Evolutionary conservation across 2,329 filamentous ascomycete genomes (phyloP), one percentile per base, ranked within the genome.

Genomic region (Penicillium vulpinum): DNA sequence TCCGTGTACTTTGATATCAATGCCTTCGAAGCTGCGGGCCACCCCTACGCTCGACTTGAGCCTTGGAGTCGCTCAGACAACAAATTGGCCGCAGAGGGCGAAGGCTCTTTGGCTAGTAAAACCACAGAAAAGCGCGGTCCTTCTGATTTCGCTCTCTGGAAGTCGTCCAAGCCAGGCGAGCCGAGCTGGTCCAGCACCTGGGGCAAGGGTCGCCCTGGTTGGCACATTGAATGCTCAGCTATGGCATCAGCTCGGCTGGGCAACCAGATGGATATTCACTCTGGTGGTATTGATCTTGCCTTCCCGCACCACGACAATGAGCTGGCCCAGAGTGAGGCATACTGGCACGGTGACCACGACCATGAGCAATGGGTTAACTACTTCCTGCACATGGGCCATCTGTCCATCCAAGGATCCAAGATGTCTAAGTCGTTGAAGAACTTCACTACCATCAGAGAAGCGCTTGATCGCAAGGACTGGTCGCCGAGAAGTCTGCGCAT

Each of bases 381-480:
- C 77, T 97, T 97, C 77, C 72, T 97, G 16, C 93, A 97, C 71
- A 97, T 95, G 88, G 93, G 93, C 0, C 93, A 97, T 72, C 77
- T 97, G 46, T 89, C 87, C 6, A 97, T 97, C 56, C 85, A 88
- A 26, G 92, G 93, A 0, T 91, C 88, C 22, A 97, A 97, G 74
- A 97, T 97, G 93, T 93, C 89, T 56, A 97, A 97, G 75, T 91
- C 87, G 16, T 77, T 97, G 56, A 97, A 97, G 79, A 97, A 97
- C 74, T 97, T 97, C 74, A 91, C 91, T 39, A 96, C 93, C 0
- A 96, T 97, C 60, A 84, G 91, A 29, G 90, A 95, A 72, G 92
- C 92, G 0, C 78, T 97, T 8, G 76, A 78, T 3, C 78, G 80
- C 33, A 83, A 83, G 36, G 83, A 86, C 47, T 96, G 91, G 80